These are phyloP conservation scores for Isoetes taiwanensis DNA, from an alignment of 75 land plant genomes.

Conservation along the genomic window DNA sequence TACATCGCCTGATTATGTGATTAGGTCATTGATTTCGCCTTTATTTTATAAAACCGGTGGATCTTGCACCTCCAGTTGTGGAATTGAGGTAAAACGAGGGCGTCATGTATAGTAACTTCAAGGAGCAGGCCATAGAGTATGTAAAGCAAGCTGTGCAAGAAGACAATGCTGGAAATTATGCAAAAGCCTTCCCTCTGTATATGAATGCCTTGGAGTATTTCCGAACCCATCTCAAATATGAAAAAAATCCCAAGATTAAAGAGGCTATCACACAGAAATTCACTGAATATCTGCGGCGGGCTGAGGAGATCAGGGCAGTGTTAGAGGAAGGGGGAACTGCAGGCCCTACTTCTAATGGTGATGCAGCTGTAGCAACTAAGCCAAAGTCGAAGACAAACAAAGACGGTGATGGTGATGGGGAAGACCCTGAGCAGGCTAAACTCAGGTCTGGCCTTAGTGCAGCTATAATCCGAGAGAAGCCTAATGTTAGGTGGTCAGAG, in stretches of 20 bases:
- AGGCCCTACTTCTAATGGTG: conserved; percentile 47
- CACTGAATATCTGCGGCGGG: conserved; percentile 89
- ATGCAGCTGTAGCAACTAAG: conserved; percentile 69
- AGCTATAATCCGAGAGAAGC: conserved; percentile 89
- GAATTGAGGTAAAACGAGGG: too few species aligned
- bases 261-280: conserved; percentile 99
- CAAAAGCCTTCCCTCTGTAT: conserved; percentile 89
- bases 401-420: conserved; percentile 53
- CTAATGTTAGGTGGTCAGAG: conserved; percentile 86
- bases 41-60: too few species aligned
- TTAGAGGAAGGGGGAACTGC: conserved; percentile 60
- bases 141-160: conserved; percentile 93
- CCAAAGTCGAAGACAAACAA: conserved; percentile 55
- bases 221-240: conserved; percentile 91
- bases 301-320: conserved; percentile 96
- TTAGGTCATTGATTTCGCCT: too few species aligned
- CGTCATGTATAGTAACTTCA: conserved; percentile 98
- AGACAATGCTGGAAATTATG: conserved; percentile 96
- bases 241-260: conserved; percentile 97
- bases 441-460: conserved; percentile 82
- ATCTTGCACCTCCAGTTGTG: too few species aligned
- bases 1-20: too few species aligned
- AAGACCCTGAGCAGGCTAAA: conserved; percentile 86
- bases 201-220: conserved; percentile 99
- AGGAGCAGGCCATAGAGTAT: conserved; percentile 97